Base-by-base conservation (phyloP, 495 filamentous ascomycete species). In the Bombardia bombarda region DNA sequence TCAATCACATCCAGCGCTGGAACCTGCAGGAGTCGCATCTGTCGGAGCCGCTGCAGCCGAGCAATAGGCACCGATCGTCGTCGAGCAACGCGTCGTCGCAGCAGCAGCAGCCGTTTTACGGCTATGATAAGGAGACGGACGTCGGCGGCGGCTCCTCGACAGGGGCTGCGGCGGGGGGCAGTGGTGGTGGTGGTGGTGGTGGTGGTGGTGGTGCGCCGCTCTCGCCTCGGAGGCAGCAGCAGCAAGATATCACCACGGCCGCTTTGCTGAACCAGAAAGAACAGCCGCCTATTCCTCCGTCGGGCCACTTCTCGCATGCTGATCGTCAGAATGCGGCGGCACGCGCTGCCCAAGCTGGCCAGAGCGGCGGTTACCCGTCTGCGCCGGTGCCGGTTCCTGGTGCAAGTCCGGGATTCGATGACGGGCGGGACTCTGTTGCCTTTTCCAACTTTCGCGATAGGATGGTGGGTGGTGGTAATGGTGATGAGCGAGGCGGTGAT, bases 111-210 rank as follows among this genome's bases (percentile, higher is more conserved):
- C 38, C 51, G 0, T 66, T 52, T 33, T 57, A 61, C 32, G 61
- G 52, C 13, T 68, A 58, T 26, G 69, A 73, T 24, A 73, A 73
- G 45, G 70, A 73, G 43, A 68, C 65, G 2, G 68, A 52, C 31
- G 47, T 51, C n/a, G n/a, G n/a, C n/a, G n/a, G n/a, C n/a, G n/a
- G n/a, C 1, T 25, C 56, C 10, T 31, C 30, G 3, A 43, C 53
- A 8, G 25, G 34, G 12, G n/a, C n/a, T n/a, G n/a, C n/a, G n/a
- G n/a, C n/a, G n/a, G n/a, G n/a, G n/a, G n/a, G n/a, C n/a, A n/a
- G n/a, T n/a, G n/a, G n/a, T n/a, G n/a, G n/a, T n/a, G n/a, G n/a
- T n/a, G n/a, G n/a, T n/a, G n/a, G n/a, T n/a, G n/a, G n/a, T n/a
- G n/a, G n/a, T n/a, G n/a, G n/a, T n/a, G n/a, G n/a, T n/a, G n/a